Base-by-base conservation (phyloP, 2,329 filamentous ascomycete genomes). In the Fragosphaeria purpurea region DNA sequence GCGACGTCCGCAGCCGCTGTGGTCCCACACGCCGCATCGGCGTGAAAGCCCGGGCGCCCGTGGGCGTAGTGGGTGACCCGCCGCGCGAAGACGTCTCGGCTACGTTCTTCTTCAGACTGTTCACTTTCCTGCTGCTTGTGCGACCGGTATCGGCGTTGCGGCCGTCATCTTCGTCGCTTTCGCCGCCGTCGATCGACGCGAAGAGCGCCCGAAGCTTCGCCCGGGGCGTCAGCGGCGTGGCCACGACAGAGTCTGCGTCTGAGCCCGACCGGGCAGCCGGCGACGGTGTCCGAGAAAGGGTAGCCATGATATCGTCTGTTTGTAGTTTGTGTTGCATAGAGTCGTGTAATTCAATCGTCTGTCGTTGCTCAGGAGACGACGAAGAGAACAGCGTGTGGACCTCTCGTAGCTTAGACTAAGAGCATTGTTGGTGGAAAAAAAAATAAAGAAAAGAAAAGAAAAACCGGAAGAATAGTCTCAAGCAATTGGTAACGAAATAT, bases 161-260 rank as follows among this genome's bases (percentile, higher is more conserved):
- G 12, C 44, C 42, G 42, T 53, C 55, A 31, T 47, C 42, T 38
- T 32, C 43, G 50, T 44, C 22, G 13, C 22, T 32, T 4, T 7
- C 48, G n/a, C 44, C 47, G 56, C 54, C 47, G 48, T 47, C 49
- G 33, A 59, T 50, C 42, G 47, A 53, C 22, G 53, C 52, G 44
- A 60, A 58, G 9, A 80, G 63, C 22, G 76, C 75, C 56, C 66
- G 70, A 46, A 82, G 69, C 57, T 80, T 82, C 22, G 79, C 74
- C 41, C 66, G 68, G 6, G 77, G 78, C 9, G 77, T 73, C 48
- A 76, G 60, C 46, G 75, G 68, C 42, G 67, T 70, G 51, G 70
- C 65, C 44, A 72, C 67, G 41, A 65, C 65, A 45, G 67, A 70
- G 53, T 63, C 67, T 57, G 55, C 48, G 43, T 64, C 69, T 32